phyloP scores from a whole-genome alignment of 768 basidiomycete species.

The Mycena rosella region DNA sequence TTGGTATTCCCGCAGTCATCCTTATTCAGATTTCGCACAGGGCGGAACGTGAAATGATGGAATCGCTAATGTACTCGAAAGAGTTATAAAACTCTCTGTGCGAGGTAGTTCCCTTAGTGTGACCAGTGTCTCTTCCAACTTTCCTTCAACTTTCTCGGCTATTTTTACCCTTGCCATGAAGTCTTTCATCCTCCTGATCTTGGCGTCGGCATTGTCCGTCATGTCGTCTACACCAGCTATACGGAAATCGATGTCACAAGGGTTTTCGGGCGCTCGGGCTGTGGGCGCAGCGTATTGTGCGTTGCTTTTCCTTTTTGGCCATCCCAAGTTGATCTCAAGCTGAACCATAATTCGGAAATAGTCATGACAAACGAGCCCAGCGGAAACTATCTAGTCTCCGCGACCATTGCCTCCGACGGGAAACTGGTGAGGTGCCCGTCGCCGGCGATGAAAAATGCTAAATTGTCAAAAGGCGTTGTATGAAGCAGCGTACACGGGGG shows the following conservation, averaged over 20 bases:
- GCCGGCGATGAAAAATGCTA: slow-evolving; percentile 38
- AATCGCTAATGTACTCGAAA: not conserved
- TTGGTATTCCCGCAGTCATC: not conserved
- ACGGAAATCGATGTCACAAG: slow-evolving; percentile 7
- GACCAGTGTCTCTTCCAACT: not conserved
- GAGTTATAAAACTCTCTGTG: not conserved
- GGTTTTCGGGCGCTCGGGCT: not conserved
- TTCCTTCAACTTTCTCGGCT: not conserved
- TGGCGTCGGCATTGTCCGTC: not conserved
- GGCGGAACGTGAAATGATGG: not conserved
- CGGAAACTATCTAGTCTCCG: slow-evolving; percentile 51
- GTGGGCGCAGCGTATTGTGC: slow-evolving; percentile 34
- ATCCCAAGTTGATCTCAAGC: too few species aligned
- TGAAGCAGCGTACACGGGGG: slow-evolving; percentile 32
- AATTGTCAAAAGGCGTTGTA: slow-evolving; percentile 30
- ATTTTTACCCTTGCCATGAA: slow-evolving; percentile 1
- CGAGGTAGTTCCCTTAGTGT: not conserved
- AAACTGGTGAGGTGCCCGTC: slow-evolving; percentile 47
- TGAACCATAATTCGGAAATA: slow-evolving; percentile 23
- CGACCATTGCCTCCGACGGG: slow-evolving; percentile 46
- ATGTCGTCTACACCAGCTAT: not conserved
- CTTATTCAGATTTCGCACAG: slow-evolving; percentile 14
- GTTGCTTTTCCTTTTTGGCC: not conserved
- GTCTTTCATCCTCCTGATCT: slow-evolving; percentile 2
- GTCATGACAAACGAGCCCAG: slow-evolving; percentile 54